phyloP scores from a whole-genome alignment of 1,284 basidiomycete genomes.

The Ceratobasidium sp. region DNA sequence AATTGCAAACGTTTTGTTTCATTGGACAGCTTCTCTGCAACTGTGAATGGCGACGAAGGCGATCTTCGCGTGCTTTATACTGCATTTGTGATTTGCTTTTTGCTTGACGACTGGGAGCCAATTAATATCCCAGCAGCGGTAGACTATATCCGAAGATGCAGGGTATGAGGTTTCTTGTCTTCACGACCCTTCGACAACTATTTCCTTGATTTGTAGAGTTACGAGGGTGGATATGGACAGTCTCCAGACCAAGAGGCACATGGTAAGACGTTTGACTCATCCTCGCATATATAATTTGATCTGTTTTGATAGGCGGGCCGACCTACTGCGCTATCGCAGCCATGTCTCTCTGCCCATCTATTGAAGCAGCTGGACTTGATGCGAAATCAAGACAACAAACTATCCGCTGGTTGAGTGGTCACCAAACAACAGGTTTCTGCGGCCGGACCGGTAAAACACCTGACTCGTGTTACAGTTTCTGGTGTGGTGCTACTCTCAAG shows the following conservation, averaged over 20 bases:
- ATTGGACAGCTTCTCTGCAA: slow-evolving; percentile 74
- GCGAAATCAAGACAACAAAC: slow-evolving; percentile 62
- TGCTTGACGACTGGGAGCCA: slow-evolving; percentile 82
- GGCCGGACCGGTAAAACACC: slow-evolving; percentile 86
- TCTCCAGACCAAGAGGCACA: slow-evolving; percentile 84
- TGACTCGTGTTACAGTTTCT: slow-evolving; percentile 95
- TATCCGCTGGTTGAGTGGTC: slow-evolving; percentile 80
- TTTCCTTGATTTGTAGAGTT: slow-evolving; percentile 65
- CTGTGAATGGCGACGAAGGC: slow-evolving; percentile 67
- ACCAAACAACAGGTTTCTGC: slow-evolving; percentile 84
- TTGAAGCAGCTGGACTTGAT: slow-evolving; percentile 54
- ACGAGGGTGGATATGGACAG: slow-evolving; percentile 94
- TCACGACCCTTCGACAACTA: not conserved
- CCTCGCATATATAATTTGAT: not conserved
- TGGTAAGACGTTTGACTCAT: slow-evolving; percentile 59
- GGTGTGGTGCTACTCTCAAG: slow-evolving; percentile 83
- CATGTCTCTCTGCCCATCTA: slow-evolving; percentile 58
- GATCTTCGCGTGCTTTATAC: slow-evolving; percentile 90
- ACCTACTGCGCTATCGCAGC: slow-evolving; percentile 92
- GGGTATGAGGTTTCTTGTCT: slow-evolving; percentile 61
- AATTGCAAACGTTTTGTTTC: not conserved
- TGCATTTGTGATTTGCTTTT: slow-evolving; percentile 81
- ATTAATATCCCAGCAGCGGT: slow-evolving; percentile 71
- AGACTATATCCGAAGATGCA: slow-evolving; percentile 72
- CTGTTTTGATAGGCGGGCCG: slow-evolving; percentile 73